Conservation (phyloP, 768 basidiomycete species). For the Coprinellus micaceus region DNA sequence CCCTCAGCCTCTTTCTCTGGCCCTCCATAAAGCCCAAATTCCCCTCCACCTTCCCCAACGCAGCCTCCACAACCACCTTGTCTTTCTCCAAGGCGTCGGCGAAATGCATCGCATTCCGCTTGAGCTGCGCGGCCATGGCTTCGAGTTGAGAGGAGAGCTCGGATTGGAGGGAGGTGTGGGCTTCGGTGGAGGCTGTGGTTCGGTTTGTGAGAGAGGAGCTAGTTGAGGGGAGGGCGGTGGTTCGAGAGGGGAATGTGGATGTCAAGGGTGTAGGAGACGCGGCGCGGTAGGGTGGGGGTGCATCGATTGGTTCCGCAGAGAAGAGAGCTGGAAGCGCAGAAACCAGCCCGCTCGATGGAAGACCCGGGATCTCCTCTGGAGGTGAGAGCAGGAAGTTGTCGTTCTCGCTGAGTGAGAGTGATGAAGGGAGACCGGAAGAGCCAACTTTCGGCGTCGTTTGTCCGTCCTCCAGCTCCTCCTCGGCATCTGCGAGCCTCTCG, state of each 20-base stretch:
- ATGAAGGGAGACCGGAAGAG: not conserved
- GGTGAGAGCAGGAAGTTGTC: slow-evolving; percentile 17
- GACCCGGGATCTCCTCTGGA: slow-evolving; percentile 16
- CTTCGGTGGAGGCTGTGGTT: slow-evolving; percentile 29
- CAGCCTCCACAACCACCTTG: slow-evolving; percentile 60
- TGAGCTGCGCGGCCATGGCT: slow-evolving; percentile 85
- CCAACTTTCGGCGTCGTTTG: slow-evolving; percentile 7
- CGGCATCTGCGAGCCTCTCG: not conserved
- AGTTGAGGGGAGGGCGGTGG: slow-evolving; percentile 16
- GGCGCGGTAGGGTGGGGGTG: not conserved
- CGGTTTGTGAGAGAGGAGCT: slow-evolving; percentile 4
- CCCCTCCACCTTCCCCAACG: slow-evolving; percentile 69
- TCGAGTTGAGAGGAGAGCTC: slow-evolving; percentile 72
- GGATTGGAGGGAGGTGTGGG: slow-evolving; percentile 65
- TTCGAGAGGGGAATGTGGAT: slow-evolving; percentile 31
- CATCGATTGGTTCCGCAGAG: slow-evolving; percentile 10
- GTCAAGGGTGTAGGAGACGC: slow-evolving; percentile 11
- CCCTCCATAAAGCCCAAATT: slow-evolving; percentile 68
- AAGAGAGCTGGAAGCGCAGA: slow-evolving; percentile 12
- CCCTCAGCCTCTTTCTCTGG: slow-evolving; percentile 57
- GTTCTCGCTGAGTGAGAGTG: not conserved
- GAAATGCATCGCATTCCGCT: slow-evolving; percentile 79
- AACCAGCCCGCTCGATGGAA: slow-evolving; percentile 19
- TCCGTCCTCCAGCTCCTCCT: slow-evolving; percentile 2
- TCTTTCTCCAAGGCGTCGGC: slow-evolving; percentile 70